These are phyloP conservation scores for Gardenia jasminoides DNA, from an alignment of 257 asterid genomes.

Conservation along the genomic window DNA sequence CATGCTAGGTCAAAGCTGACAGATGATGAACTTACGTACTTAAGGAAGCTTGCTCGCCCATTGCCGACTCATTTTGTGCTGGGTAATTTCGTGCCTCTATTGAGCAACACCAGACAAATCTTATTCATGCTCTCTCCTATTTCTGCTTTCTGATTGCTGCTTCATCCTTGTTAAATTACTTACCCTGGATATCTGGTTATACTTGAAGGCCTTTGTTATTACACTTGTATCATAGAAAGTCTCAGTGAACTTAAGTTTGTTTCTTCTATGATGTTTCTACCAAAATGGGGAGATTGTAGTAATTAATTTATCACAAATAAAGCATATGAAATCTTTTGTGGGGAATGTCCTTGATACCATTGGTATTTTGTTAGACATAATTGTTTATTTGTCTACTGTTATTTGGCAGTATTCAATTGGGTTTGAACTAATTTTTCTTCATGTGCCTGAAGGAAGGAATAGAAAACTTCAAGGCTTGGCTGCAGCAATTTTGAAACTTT, in stretches of 20 bases:
- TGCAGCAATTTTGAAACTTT: conserved; percentile 69
- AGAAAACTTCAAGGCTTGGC: conserved; percentile 87
- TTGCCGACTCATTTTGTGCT: conserved; percentile 92
- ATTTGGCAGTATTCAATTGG: conserved; percentile 1
- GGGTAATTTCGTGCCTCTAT: conserved; percentile 43
- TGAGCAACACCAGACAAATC: background rate
- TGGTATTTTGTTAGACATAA: background rate
- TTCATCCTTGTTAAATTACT: background rate
- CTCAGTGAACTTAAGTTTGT: background rate
- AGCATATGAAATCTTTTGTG: background rate
- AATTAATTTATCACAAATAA: background rate
- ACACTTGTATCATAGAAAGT: background rate
- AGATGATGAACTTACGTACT: conserved; percentile 75
- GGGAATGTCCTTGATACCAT: background rate
- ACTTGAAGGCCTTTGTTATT: background rate
- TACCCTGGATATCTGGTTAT: background rate
- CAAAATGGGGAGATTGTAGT: background rate
- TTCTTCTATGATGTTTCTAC: no score
- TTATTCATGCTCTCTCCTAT: background rate
- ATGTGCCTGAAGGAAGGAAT: conserved; percentile 68
- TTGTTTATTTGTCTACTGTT: background rate
- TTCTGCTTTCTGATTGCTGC: background rate
- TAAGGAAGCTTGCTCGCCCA: conserved; percentile 75
- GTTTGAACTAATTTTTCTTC: background rate
- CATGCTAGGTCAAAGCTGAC: conserved; percentile 60